Percentiles rank a stretch among this genome's conserved stretches.
phyloP scores from a whole-genome alignment of 2,329 filamentous ascomycete species.

The Venturiaceae sp. region DNA sequence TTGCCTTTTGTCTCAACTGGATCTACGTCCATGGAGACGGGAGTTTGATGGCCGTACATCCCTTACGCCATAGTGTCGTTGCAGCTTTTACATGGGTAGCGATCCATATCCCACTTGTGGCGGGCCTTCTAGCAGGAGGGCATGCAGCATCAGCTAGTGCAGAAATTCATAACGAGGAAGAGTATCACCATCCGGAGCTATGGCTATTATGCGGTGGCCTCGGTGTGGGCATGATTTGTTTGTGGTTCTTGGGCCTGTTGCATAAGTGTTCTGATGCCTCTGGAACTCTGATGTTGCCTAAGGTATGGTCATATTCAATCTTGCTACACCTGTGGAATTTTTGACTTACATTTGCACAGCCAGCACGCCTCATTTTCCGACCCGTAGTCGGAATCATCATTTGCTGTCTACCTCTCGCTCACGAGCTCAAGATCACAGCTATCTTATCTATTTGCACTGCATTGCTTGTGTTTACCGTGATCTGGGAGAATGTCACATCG shows the following conservation, averaged over 20 bases:
- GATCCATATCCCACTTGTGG: conserved; percentile 2
- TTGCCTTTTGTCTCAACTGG: conserved; percentile 43
- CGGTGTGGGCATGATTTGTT: neutral
- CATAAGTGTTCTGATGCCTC: neutral
- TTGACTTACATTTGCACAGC: neutral
- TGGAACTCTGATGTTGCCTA: conserved; percentile 1
- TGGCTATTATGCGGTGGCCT: conserved; percentile 3
- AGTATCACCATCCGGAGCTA: conserved; percentile 2
- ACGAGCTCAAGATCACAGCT: conserved; percentile 5
- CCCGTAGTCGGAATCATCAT: neutral
- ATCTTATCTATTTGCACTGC: conserved; percentile 4
- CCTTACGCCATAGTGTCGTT: neutral
- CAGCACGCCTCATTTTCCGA: neutral
- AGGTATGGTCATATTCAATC: neutral
- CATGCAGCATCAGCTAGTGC: conserved; percentile 2
- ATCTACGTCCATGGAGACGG: conserved; percentile 40
- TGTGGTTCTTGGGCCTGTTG: conserved; percentile 2
- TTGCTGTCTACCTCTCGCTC: conserved; percentile 3
- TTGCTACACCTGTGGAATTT: neutral
- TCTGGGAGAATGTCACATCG: conserved; percentile 4
- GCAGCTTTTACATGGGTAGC: neutral
- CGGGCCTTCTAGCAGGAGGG: conserved; percentile 1
- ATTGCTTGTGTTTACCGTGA: neutral
- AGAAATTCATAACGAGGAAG: neutral
- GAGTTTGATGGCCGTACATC: neutral